Conservation (phyloP, 1,139 yeast genomes). For the Debaryomyces sp. region DNA sequence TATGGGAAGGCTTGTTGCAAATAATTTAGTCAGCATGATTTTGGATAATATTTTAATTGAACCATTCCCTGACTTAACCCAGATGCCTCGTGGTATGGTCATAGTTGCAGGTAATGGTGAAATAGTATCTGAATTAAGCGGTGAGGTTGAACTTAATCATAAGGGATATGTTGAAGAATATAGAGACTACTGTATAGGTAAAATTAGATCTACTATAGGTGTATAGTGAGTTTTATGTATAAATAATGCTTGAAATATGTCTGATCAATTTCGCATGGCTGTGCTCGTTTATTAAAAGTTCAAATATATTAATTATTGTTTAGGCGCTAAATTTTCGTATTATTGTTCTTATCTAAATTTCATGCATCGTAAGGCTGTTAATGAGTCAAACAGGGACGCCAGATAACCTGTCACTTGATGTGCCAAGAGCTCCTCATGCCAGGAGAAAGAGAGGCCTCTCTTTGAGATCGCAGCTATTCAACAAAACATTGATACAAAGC, state of each 20-base stretch:
- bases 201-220: constrained; percentile 16
- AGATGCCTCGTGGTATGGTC: constrained; percentile 47
- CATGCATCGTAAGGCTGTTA: background rate
- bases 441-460: constrained; percentile 73
- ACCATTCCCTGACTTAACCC: constrained; percentile 35
- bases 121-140: constrained; percentile 41
- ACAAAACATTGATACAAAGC: constrained; percentile 34
- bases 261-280: constrained; percentile 1
- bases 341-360: background rate
- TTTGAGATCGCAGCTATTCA: constrained; percentile 71
- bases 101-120: constrained; percentile 46
- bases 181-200: constrained; percentile 27
- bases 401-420: constrained; percentile 7
- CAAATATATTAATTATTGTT: background rate
- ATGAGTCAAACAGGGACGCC: constrained; percentile 11
- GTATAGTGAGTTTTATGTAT: constrained; percentile 7
- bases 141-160: constrained; percentile 35
- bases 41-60: constrained; percentile 35
- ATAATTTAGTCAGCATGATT: constrained; percentile 26
- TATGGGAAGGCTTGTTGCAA: constrained; percentile 47
- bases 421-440: constrained; percentile 27
- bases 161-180: constrained; percentile 30
- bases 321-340: background rate
- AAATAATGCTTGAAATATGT: background rate
- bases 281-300: constrained; percentile 6